Base-by-base conservation (phyloP, 495 filamentous ascomycete genomes). In the Tirmania nivea region DNA sequence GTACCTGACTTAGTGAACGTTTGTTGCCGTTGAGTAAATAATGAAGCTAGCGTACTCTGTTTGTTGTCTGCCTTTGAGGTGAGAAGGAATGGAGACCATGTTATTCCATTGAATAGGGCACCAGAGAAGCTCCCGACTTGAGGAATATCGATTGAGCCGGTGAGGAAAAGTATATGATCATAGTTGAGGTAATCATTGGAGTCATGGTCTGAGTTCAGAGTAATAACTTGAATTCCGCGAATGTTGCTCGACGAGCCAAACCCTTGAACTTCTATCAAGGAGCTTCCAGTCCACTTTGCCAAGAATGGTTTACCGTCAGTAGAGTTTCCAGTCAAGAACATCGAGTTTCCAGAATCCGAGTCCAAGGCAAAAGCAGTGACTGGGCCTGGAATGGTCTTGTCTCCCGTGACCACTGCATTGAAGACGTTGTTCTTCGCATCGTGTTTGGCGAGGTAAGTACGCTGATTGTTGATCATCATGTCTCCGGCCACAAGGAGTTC, bases 51-150 rank as follows among this genome's bases (percentile, higher is more conserved):
- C 55, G 77, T 83, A 48, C 88, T 86, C 3, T 78, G 70, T 14
- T 68, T 65, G 50, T 77, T 76, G 59, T 77, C 71, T 12, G 69
- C 67, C 21, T 72, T 80, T 35, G 77, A 78, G 17, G 84, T 80
- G 37, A 99, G 78, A 49, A 84, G 74, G 66, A 86, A 93, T 8
- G 90, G 90, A 21, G 69, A 69, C 60, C 92, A 75, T 10, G 67
- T 70, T 5, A 76, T 84, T 57, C 90, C 89, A 59, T 96, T 81
- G 66, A 78, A 97, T 39, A 94, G 69, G 5, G 77, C 90, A 1
- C 83, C 87, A n/a, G 88, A 94, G 11, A 80, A 84, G 34, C 67
- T 70, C 58, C 78, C 78, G 56, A 89, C 89, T 50, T 67, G 66
- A 0, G 82, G 77, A 35, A 95, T 70, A 51, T 75, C 71, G 53